Base-by-base conservation (phyloP, 805 yeast genomes). In the Suhomyces vadensis region DNA sequence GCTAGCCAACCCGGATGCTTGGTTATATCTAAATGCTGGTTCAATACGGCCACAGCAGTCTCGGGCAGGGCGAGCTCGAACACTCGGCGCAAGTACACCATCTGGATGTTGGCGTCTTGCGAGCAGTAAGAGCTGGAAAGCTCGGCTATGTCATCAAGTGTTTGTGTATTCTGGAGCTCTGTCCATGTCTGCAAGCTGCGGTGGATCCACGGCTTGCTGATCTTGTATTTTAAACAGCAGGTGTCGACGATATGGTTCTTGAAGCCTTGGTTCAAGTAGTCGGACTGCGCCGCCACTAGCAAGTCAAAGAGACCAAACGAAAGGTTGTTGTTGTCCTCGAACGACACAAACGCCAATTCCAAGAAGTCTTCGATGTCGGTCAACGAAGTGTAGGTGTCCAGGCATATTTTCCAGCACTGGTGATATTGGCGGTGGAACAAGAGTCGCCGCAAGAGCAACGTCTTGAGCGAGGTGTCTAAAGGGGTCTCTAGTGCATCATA, bases 351-450 rank as follows among this genome's bases (percentile, higher is more conserved):
- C 7, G 66, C 52, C 19, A 57, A 44, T 11, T 65, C 73, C 23
- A 68, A 51, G 29, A 63, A 51, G 11, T 69, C 74, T 44, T 71
- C 75, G 17, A 70, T 50, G 40, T 70, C 76, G 14, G 56, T 56
- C 13, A 71, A 53, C 13, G 67, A 56, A 16, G 61, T 52, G 8
- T 58, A 52, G 10, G 60, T 59, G 22, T 54, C 56, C 2, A 65
- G 31, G 26, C 60, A 52, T 9, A 63, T 42, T 7, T 47, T 45
- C 75, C 75, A 71, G 38, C 65, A 56, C 10, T 49, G 51, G 6
- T 45, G 50, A 57, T 58, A 71, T 31, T 53, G 53, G 36, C 57
- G 55, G 50, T 69, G 72, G 39, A 53, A 66, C n/a, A 63, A 45
- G 19, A 71, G 51, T 21, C 66, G 41, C 23, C 55, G 50, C n/a